Percentiles rank a stretch among this genome's conserved stretches.
Conservation (phyloP, 352 stramenopile species). For the Phytophthora europaea region DNA sequence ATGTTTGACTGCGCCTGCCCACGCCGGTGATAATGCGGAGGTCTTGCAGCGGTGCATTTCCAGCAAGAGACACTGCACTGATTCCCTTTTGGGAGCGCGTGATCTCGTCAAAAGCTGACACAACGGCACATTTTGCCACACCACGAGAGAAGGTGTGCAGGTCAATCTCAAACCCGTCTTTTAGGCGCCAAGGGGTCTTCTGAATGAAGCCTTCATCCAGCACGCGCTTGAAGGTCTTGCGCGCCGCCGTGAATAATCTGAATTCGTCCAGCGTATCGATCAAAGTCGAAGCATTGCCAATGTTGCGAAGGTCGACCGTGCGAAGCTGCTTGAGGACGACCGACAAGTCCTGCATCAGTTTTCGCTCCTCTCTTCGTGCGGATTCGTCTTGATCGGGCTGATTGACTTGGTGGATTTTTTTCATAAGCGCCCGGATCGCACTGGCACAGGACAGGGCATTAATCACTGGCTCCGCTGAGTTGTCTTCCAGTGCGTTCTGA, state of each 20-base stretch:
- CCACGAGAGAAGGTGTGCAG: conserved; percentile 76
- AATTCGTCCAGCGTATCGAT: conserved; percentile 71
- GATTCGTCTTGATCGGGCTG: conserved; percentile 14
- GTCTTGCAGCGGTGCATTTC: conserved; percentile 44
- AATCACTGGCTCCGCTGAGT: conserved; percentile 34
- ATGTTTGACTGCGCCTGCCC: conserved; percentile 67
- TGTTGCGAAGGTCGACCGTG: conserved; percentile 47
- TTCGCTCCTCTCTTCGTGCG: conserved; percentile 10
- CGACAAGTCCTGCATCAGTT: conserved; percentile 52
- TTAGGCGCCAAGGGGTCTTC: conserved; percentile 57
- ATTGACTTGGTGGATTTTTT: conserved; percentile 38
- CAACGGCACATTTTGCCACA: conserved; percentile 76
- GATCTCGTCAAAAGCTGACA: conserved; percentile 68
- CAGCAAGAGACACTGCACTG: conserved; percentile 34
- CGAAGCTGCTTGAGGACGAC: conserved; percentile 61
- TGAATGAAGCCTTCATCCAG: conserved; percentile 53
- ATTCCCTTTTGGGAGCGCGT: conserved; percentile 37
- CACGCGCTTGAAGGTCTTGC: conserved; percentile 59
- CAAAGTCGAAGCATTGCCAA: conserved; percentile 64
- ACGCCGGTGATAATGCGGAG: conserved; percentile 82
- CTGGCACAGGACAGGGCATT: conserved; percentile 63
- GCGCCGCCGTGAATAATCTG: conserved; percentile 55
- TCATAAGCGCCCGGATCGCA: conserved; percentile 54
- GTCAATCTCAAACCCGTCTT: conserved; percentile 75
- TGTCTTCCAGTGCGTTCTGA: conserved; percentile 6